Percentiles rank a stretch among this genome's conserved stretches.
phyloP scores from a whole-genome alignment of 805 yeast species.

The Schwanniomyces yamadae region DNA sequence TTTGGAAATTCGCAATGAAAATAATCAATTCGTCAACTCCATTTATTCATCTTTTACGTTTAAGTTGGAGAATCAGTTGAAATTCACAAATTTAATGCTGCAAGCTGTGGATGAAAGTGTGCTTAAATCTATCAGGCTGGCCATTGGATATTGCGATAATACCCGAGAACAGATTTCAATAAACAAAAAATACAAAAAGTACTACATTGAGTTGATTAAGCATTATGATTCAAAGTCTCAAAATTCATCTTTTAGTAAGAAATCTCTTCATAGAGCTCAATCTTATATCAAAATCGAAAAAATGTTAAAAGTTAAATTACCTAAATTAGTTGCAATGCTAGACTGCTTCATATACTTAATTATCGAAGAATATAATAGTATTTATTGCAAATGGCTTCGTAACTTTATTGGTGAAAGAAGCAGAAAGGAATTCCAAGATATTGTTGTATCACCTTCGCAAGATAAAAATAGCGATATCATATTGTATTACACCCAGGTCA shows the following conservation, averaged over 20 bases:
- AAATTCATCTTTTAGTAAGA: constrained; percentile 4
- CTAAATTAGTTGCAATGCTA: constrained; percentile 5
- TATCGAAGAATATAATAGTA: constrained; percentile 7
- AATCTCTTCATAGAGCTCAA: constrained; percentile 7
- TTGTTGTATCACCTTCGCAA: background rate
- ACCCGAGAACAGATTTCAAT: constrained; percentile 4
- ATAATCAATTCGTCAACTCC: constrained; percentile 6
- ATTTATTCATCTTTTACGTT: constrained; percentile 9
- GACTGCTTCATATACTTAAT: constrained; percentile 8
- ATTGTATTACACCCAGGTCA: constrained; percentile 1
- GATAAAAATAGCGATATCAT: constrained; percentile 5
- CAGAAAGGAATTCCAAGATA: constrained; percentile 13
- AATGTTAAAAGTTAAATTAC: constrained; percentile 10
- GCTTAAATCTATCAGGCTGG: constrained; percentile 6
- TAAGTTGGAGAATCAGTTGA: constrained; percentile 7
- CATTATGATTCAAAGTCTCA: constrained; percentile 3
- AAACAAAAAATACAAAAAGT: constrained; percentile 6
- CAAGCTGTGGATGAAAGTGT: constrained; percentile 5
- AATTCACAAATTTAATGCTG: constrained; percentile 3
- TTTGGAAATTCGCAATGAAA: constrained; percentile 4
- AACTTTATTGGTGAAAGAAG: constrained; percentile 16
- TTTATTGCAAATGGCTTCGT: constrained; percentile 14
- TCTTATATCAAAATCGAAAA: constrained; percentile 8
- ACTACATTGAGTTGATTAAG: constrained; percentile 7
- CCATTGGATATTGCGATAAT: constrained; percentile 8